Conservation (phyloP, 306 rosid genomes). For the Ceratonia siliqua region DNA sequence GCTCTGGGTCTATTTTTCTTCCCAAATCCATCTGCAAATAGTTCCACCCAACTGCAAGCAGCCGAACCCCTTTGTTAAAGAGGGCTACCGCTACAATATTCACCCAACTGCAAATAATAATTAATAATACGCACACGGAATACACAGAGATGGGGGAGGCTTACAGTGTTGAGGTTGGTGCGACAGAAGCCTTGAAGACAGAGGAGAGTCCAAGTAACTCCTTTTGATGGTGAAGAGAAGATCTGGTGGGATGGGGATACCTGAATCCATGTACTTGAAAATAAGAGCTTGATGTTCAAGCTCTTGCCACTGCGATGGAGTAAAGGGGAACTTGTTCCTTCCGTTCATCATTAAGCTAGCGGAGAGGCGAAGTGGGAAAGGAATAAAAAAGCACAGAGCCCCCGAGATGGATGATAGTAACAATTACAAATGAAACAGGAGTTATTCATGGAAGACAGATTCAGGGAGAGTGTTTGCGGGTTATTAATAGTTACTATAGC, state of each 20-base stretch:
- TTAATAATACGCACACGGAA: background rate
- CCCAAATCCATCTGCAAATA: conserved; percentile 82
- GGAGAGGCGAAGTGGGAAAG: background rate
- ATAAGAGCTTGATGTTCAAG: conserved; percentile 95
- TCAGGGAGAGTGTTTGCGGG: conserved; percentile 36
- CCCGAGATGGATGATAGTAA: background rate
- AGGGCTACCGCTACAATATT: too few relatives aligned
- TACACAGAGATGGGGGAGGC: conserved; percentile 13
- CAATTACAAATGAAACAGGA: conserved; percentile 17
- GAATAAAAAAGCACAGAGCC: background rate
- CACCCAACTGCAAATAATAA: conserved; percentile 70
- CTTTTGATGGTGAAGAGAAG: conserved; percentile 70
- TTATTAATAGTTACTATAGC: conserved; percentile 16
- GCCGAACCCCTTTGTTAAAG: background rate
- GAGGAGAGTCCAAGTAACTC: conserved; percentile 57
- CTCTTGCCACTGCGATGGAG: conserved; percentile 91
- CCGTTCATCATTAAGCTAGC: conserved; percentile 47
- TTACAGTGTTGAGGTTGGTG: conserved; percentile 65
- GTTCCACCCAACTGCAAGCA: conserved; percentile 82
- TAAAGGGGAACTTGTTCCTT: conserved; percentile 66
- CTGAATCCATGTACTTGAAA: conserved; percentile 91
- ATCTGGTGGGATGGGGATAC: conserved; percentile 89
- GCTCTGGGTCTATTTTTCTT: conserved; percentile 88
- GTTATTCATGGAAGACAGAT: background rate
- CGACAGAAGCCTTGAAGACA: conserved; percentile 56